Evolutionary conservation across 306 rosid species (phyloP).

Genomic region (Citrullus mucosospermus): DNA sequence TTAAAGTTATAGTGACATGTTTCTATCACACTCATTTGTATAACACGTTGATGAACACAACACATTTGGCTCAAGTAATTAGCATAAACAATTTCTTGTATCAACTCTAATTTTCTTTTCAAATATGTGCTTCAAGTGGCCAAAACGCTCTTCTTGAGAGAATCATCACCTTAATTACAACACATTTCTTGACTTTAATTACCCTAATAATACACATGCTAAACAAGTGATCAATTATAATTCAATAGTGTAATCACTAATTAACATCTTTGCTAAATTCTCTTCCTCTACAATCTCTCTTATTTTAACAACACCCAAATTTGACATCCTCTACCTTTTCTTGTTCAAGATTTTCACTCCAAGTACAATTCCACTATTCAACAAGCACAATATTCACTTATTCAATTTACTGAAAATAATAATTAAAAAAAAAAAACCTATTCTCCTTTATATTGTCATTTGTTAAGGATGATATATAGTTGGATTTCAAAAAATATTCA

Average conservation of each 20-base stretch:
- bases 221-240: neutral
- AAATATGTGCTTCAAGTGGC: neutral
- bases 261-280: neutral
- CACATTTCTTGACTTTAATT: neutral
- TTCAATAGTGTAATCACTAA: neutral
- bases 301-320: neutral
- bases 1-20: neutral
- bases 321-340: neutral
- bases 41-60: neutral
- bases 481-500: no score
- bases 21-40: neutral
- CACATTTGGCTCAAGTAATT: neutral
- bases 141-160: neutral
- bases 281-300: neutral
- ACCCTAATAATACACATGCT: no score
- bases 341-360: neutral
- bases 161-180: neutral
- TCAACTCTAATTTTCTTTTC: neutral
- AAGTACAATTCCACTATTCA: neutral
- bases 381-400: neutral
- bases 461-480: no score
- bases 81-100: neutral
- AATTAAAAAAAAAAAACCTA: no score
- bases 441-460: no score
- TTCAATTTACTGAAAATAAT: no score